phyloP scores from a whole-genome alignment of 2,329 filamentous ascomycete genomes.

The Trichoderma sp. region DNA sequence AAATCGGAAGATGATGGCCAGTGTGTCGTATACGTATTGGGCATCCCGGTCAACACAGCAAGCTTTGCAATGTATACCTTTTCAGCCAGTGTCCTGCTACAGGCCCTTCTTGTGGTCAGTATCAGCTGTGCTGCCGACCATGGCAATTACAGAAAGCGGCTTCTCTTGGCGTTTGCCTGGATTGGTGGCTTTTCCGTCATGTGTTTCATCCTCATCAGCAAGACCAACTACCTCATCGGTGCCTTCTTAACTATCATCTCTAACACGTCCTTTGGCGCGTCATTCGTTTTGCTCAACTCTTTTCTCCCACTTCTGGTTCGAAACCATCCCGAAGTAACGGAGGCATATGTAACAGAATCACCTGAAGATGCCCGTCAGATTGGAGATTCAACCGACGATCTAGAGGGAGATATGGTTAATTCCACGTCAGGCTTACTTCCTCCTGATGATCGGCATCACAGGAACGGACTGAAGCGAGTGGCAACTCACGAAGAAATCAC shows the following conservation, averaged over 20 bases:
- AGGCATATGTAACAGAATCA: conserved; percentile 28
- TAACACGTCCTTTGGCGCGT: conserved; percentile 92
- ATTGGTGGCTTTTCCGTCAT: conserved; percentile 80
- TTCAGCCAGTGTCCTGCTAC: conserved; percentile 83
- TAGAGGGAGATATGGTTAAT: conserved; percentile 33
- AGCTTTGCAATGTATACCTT: conserved; percentile 99
- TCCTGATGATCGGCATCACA: conserved; percentile 25
- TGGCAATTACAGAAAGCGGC: conserved; percentile 83
- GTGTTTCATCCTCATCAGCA: conserved; percentile 77
- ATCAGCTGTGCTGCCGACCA: conserved; percentile 97
- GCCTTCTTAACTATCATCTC: conserved; percentile 83
- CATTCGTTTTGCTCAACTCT: conserved; percentile 92
- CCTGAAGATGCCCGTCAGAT: conserved; percentile 28
- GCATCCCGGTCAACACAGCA: conserved; percentile 87
- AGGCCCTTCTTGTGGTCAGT: conserved; percentile 87
- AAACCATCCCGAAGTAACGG: conserved; percentile 62
- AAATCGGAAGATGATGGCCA: conserved; percentile 56
- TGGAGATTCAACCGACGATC: conserved; percentile 29
- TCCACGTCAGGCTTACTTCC: conserved; percentile 49
- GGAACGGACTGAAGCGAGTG: conserved; percentile 36
- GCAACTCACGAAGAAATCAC: conserved; percentile 52
- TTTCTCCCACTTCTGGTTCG: conserved; percentile 89
- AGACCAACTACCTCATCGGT: conserved; percentile 74
- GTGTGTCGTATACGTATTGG: conserved; percentile 79
- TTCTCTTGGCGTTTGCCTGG: conserved; percentile 82